Percentiles rank a stretch among this genome's conserved stretches.
phyloP scores from a whole-genome alignment of 73 alveolate genomes.

The Tetrahymena borealis region DNA sequence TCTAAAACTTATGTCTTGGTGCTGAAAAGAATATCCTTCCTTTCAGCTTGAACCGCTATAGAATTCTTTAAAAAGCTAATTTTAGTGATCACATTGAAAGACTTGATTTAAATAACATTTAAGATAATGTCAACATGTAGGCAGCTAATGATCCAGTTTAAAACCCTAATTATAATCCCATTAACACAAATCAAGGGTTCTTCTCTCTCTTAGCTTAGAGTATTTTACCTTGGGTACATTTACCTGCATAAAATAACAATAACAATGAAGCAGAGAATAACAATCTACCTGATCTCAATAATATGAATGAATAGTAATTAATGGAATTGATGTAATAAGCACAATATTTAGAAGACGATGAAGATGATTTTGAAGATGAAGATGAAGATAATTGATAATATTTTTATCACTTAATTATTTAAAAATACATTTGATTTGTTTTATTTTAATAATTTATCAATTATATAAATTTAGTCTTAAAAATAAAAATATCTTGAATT shows the following conservation, averaged over 20 bases:
- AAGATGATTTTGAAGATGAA: not conserved
- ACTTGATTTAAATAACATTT: not conserved
- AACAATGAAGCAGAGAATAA: not conserved
- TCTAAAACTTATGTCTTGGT: not conserved
- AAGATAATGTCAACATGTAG: not conserved
- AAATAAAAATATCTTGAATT: not conserved
- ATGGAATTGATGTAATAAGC: not conserved
- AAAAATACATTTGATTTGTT: not conserved
- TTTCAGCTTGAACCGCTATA: not conserved
- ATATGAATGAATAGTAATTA: not conserved
- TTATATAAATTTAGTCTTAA: too few species aligned
- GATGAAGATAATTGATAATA: not conserved
- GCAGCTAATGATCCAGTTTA: not conserved
- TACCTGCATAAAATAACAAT: not conserved
- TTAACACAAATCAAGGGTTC: not conserved
- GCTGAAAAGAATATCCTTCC: not conserved
- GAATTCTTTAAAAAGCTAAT: not conserved
- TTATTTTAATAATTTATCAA: not conserved
- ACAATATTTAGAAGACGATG: not conserved
- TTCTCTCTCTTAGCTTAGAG: not conserved
- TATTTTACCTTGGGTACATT: not conserved
- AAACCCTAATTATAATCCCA: not conserved
- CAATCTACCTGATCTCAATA: not conserved
- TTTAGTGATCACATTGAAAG: not conserved
- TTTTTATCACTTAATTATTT: not conserved